These are phyloP conservation scores for Alternaria hordeiaustralica DNA, from an alignment of 2,329 filamentous ascomycete species.

Conservation along the genomic window DNA sequence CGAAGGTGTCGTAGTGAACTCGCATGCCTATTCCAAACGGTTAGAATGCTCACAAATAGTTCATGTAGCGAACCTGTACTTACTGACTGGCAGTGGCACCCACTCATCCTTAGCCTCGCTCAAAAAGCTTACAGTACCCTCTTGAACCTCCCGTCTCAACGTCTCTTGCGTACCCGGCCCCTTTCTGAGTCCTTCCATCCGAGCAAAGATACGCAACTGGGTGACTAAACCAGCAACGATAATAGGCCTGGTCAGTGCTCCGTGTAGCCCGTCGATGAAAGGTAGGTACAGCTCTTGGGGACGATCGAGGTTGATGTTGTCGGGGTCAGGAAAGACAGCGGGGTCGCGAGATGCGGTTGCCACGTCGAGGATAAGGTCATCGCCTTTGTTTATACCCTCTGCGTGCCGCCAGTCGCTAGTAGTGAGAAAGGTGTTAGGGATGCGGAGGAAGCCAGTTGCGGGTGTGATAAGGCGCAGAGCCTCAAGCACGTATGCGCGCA, in stretches of 20 bases:
- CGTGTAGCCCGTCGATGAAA: neutral
- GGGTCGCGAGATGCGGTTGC: neutral
- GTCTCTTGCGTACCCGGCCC: neutral
- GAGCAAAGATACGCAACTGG: neutral
- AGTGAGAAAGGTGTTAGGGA: neutral
- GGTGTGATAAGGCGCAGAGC: neutral
- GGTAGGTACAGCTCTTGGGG: neutral
- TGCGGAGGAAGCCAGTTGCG: neutral
- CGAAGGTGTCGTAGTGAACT: neutral
- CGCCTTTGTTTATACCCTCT: neutral
- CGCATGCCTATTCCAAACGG: neutral
- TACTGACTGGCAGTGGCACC: neutral
- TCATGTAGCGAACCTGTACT: neutral
- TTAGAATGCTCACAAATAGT: neutral
- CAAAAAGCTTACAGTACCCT: neutral
- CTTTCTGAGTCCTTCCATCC: neutral
- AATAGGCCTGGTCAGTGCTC: neutral
- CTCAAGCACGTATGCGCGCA: neutral
- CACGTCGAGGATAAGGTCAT: neutral
- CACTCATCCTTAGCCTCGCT: neutral
- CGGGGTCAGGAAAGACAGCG: neutral
- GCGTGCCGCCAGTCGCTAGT: neutral
- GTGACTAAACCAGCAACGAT: neutral
- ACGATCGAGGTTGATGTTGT: neutral
- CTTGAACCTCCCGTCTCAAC: neutral